phyloP scores from a whole-genome alignment of 139 green algal species.

The Tetraselmis chui region DNA sequence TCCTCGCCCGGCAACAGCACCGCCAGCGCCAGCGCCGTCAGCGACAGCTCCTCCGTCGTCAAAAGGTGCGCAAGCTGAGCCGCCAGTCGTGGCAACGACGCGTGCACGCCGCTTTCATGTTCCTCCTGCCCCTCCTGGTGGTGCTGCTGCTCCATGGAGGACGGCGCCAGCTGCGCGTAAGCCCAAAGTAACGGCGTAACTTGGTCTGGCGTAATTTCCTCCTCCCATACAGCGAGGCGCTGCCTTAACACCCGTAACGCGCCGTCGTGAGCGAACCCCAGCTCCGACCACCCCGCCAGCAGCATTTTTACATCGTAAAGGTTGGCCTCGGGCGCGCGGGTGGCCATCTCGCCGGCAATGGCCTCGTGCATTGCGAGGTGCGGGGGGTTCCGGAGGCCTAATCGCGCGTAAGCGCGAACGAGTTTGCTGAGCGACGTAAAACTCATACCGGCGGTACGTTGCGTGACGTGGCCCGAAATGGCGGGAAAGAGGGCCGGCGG shows the following conservation, averaged over 20 bases:
- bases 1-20: neutral
- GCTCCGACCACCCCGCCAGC: neutral
- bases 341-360: neutral
- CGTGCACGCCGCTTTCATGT: too few relatives aligned
- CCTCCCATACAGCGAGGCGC: neutral
- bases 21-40: neutral
- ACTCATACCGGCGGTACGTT: neutral
- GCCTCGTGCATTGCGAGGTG: neutral
- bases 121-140: too few relatives aligned
- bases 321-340: neutral
- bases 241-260: neutral
- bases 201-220: neutral
- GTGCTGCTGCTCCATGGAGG: too few relatives aligned
- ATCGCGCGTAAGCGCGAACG: neutral
- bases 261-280: neutral
- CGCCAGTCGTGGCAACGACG: neutral
- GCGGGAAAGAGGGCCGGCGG: neutral
- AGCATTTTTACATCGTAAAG: neutral
- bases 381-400: neutral
- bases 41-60: neutral
- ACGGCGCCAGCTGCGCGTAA: neutral
- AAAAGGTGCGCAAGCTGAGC: neutral
- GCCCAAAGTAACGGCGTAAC: neutral
- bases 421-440: neutral
- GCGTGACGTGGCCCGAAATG: neutral